Base-by-base conservation (phyloP, 306 rosid species). In the Vachellia collinsii region DNA sequence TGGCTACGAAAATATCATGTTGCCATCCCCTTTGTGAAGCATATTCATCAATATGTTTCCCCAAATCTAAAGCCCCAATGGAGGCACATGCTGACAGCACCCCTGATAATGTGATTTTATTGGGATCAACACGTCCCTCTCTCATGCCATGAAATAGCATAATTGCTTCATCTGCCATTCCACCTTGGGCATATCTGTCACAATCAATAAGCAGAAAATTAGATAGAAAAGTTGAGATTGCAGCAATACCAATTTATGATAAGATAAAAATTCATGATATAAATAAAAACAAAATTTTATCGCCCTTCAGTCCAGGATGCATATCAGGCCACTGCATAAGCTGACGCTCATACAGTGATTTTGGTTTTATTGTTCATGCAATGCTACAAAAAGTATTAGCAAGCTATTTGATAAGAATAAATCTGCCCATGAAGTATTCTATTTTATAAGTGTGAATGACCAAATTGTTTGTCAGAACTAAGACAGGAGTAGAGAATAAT, bases 101-200 rank as follows among this genome's bases (percentile, higher is more conserved):
- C 63, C 88, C 94, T 14, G 93, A 77, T 83, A 92, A 53, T 41
- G 98, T 90, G 83, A 89, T 88, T 89, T 91, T 89, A 85, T 94
- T 91, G 65, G 91, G 92, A 81, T 42, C 80, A 70, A 88, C 76
- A 69, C 77, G 70, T 12, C 68, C 88, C 75, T 81, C 89, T 86
- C 80, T 87, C 97, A 94, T 94, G 84, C 37, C 46, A 74, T 91
- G 86, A 82, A 86, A 93, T 58, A 93, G 79, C 83, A 80, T 72
- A 44, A 91, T 88, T 13, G 99, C 94, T 86, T 91, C 91, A 70
- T 91, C 95, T 3, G 97, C 94, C 92, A 84, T 90, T 64, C 97
- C 99, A 80, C 90, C 93, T 85, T 94, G 97, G 72, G 99, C 94
- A 84, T 93, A 94, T 70, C 99, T 94, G 90, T 53, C 81, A 89